These are phyloP conservation scores for Lophiostoma macrostomum DNA, from an alignment of 495 filamentous ascomycete genomes.

Conservation along the genomic window DNA sequence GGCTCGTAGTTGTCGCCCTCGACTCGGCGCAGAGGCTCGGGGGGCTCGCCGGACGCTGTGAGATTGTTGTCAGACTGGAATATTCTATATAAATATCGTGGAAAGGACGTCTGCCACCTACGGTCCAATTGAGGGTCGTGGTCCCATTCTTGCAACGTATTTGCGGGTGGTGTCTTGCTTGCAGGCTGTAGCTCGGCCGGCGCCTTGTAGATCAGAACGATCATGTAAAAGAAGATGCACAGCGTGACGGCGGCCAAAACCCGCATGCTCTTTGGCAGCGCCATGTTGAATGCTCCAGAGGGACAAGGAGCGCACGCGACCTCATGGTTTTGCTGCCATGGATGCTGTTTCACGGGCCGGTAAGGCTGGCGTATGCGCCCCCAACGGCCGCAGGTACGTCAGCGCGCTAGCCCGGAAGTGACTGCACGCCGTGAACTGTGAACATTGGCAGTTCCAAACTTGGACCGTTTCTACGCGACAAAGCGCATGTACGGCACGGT, in stretches of 20 bases:
- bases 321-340: background rate
- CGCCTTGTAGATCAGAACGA: constrained; percentile 64
- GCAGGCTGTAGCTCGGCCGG: constrained; percentile 40
- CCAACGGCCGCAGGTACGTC: no score
- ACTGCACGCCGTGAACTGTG: no score
- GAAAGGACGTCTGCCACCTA: constrained; percentile 44
- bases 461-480: no score
- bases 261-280: constrained; percentile 76
- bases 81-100: no score
- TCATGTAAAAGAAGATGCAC: constrained; percentile 67
- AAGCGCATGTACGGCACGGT: no score
- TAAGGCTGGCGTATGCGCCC: no score
- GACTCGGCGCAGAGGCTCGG: constrained; percentile 67
- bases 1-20: constrained; percentile 66
- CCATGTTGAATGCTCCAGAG: constrained; percentile 51
- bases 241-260: constrained; percentile 68
- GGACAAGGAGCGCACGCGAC: background rate
- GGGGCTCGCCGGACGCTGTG: constrained; percentile 75
- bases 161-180: constrained; percentile 41
- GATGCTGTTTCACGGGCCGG: background rate
- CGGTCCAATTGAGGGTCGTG: constrained; percentile 81
- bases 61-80: background rate
- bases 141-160: constrained; percentile 42
- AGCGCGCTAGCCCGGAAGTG: no score
- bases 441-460: no score